Percentiles rank a stretch among this genome's conserved stretches.
Conservation (phyloP, 2,329 filamentous ascomycete species). For the Monosporascus sp. region DNA sequence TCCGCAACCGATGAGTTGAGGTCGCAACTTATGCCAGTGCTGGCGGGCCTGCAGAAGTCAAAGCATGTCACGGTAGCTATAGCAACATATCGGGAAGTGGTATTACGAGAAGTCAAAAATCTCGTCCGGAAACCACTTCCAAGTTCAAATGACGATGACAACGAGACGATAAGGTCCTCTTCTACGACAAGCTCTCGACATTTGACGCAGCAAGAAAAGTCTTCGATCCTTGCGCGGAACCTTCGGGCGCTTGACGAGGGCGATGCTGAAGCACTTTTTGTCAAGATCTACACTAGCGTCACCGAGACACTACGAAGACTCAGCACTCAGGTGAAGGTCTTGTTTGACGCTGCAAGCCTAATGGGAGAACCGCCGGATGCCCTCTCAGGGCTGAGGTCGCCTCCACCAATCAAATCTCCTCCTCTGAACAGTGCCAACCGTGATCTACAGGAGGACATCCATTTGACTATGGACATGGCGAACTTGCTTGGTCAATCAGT, state of each 20-base stretch:
- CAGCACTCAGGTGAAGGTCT: conserved; percentile 85
- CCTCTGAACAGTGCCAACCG: conserved; percentile 43
- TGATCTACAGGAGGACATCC: conserved; percentile 65
- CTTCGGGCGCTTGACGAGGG: conserved; percentile 75
- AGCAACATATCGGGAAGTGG: conserved; percentile 75
- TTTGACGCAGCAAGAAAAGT: conserved; percentile 80
- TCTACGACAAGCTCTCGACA: conserved; percentile 69
- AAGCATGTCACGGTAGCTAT: conserved; percentile 76
- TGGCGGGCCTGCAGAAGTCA: conserved; percentile 76
- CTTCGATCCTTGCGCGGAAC: conserved; percentile 80
- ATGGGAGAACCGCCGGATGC: conserved; percentile 40
- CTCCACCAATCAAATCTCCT: conserved; percentile 42
- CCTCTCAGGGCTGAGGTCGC: conserved; percentile 38
- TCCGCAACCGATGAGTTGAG: conserved; percentile 66
- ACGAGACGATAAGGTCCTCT: conserved; percentile 78
- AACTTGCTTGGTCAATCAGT: conserved; percentile 75
- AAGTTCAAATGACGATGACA: conserved; percentile 90
- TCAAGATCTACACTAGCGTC: conserved; percentile 78
- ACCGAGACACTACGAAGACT: conserved; percentile 81
- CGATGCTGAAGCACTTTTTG: conserved; percentile 78
- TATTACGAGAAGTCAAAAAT: conserved; percentile 79
- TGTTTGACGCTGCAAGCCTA: conserved; percentile 88
- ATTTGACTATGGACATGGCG: conserved; percentile 69
- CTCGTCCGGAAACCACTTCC: conserved; percentile 81
- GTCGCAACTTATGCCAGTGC: conserved; percentile 60